A percentile compares a stretch with the other conserved stretches of the same genome.
Evolutionary conservation across 345 rosid genomes (phyloP).

Genomic region (Boechera retrofracta): DNA sequence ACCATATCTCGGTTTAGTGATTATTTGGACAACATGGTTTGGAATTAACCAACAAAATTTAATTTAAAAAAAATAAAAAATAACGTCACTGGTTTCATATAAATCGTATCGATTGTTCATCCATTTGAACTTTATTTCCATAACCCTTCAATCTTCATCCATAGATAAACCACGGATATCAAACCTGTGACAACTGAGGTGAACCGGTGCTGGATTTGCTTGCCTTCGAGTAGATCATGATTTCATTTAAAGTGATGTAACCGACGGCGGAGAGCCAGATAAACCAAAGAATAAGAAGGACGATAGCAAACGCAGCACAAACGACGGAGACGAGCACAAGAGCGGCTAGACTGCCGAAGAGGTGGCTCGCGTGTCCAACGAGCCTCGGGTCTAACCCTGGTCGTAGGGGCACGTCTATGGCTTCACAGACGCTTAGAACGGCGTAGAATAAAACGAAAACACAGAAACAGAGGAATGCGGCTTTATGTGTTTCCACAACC

Average conservation of each 20-base stretch:
- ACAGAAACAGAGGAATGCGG: slow-evolving; percentile 23
- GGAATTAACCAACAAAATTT: too few relatives aligned
- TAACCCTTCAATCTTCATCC: too few relatives aligned
- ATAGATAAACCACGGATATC: too few relatives aligned
- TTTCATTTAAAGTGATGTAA: background rate
- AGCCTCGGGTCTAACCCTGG: slow-evolving; percentile 8
- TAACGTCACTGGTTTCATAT: too few relatives aligned
- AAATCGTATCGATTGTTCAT: too few relatives aligned
- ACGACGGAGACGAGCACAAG: slow-evolving; percentile 10
- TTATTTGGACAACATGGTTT: too few relatives aligned
- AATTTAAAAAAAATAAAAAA: too few relatives aligned
- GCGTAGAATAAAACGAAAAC: slow-evolving; percentile 15
- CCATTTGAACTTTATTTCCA: too few relatives aligned
- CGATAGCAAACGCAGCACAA: background rate
- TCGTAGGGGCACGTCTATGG: slow-evolving; percentile 17
- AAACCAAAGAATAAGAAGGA: slow-evolving; percentile 27
- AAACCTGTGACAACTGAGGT: too few relatives aligned
- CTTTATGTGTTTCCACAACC: slow-evolving; percentile 33
- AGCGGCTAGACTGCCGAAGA: slow-evolving; percentile 31
- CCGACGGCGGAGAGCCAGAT: slow-evolving; percentile 9
- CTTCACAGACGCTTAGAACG: slow-evolving; percentile 23
- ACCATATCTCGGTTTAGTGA: too few relatives aligned
- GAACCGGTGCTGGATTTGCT: too few relatives aligned
- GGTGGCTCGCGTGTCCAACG: slow-evolving; percentile 36
- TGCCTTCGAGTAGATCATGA: too few relatives aligned